Conservation (phyloP, 768 basidiomycete species). For the Xanthoconium stramineum region DNA sequence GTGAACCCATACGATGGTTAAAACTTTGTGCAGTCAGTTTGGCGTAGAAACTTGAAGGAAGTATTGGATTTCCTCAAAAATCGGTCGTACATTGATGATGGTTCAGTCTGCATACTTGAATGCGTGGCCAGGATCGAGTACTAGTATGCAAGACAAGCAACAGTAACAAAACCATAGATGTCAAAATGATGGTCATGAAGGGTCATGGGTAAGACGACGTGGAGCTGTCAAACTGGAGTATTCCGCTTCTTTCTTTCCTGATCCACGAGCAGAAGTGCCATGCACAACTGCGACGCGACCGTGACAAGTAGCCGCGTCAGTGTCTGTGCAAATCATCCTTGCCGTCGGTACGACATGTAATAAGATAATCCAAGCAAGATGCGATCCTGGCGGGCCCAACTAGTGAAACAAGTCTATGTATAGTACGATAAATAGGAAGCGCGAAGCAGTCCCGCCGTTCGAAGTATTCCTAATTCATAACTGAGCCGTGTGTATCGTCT, state of each 20-base stretch:
- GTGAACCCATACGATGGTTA: not conserved
- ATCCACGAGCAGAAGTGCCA: not conserved
- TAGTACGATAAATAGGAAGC: constrained; percentile 21
- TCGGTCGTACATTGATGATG: no score
- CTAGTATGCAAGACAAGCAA: no score
- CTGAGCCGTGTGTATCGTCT: constrained; percentile 5
- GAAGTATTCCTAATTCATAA: not conserved
- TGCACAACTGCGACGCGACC: no score
- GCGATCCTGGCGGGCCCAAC: constrained; percentile 3
- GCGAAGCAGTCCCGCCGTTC: constrained; percentile 8
- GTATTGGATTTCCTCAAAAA: no score
- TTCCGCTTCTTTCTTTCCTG: not conserved
- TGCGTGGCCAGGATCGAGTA: no score
- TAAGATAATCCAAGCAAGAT: not conserved
- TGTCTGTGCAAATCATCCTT: not conserved
- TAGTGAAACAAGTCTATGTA: constrained; percentile 12
- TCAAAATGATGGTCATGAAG: not conserved
- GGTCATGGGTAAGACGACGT: not conserved
- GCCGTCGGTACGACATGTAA: not conserved
- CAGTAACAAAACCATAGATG: not conserved
- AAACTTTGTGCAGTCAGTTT: no score
- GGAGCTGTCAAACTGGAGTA: not conserved
- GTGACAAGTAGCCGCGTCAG: no score
- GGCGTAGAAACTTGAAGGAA: no score
- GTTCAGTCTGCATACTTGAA: no score